Evolutionary conservation across 257 asterid genomes (phyloP), one percentile per base, ranked within the genome.

Genomic region (Orobanche coerulescens): DNA sequence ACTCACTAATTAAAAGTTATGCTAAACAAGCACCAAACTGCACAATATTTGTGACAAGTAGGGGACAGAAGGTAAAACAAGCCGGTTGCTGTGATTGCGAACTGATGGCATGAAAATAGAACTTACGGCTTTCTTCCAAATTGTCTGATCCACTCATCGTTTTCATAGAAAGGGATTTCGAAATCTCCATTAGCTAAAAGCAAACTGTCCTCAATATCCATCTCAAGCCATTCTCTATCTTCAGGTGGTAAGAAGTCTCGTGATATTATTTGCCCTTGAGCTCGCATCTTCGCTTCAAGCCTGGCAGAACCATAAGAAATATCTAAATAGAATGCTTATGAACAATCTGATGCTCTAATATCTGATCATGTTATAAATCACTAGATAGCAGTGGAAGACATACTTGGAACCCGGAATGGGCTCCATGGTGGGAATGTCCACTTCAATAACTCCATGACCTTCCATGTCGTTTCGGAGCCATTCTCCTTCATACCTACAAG

Each of bases 361-460:
- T 2, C 37, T 37, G 47, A 62, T 25, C 30, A 56, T 46, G 13
- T 52, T 6, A 62, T 37, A 23, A 55, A 19, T 46, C 37, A 40
- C 20, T 22, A 5, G n/a, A 54, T 64, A 64, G 44, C 42, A 59
- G 67, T 61, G 64, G 28, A 30, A 39, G 57, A 63, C 80, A 50
- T 84, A 93, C 98, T 84, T 83, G 62, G 98, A 93, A 40, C 97
- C 98, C 15, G 98, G 98, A 40, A 86, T 64, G 65, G 98, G 98
- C 78, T 93, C 82, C 7, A 63, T 61, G 13, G 64, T 70, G 64
- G 98, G 98, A 74, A 93, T 81, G 4, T 93, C 97, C 62, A 93
- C 98, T 84, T 93, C 98, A 79, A 89, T 87, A 69, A 93, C 88
- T 60, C 98, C 98, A 78, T 93, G 98, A 62, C 98, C 98, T 77